Conservation (phyloP, 805 yeast genomes). For the Candida nanaspora region DNA sequence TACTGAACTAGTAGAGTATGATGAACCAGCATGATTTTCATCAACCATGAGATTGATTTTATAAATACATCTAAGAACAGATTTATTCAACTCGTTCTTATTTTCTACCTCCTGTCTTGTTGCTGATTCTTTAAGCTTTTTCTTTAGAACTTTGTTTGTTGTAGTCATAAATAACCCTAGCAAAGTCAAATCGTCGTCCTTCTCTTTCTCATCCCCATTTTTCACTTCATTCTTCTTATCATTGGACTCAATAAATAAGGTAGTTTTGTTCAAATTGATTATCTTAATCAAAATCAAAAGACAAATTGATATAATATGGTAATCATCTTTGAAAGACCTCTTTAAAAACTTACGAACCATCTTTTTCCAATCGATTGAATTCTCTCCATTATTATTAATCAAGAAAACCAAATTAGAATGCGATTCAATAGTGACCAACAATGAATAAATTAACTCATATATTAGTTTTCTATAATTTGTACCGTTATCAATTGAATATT, state of each 20-base stretch:
- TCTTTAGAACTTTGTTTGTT: slow-evolving; percentile 35
- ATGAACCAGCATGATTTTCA: slow-evolving; percentile 8
- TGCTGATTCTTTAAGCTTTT: slow-evolving; percentile 51
- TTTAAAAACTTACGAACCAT: slow-evolving; percentile 34
- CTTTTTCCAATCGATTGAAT: slow-evolving; percentile 11
- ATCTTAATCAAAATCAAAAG: slow-evolving; percentile 37
- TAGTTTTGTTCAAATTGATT: slow-evolving; percentile 22
- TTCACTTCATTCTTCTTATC: slow-evolving; percentile 7
- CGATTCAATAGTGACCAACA: slow-evolving; percentile 29
- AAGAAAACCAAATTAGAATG: slow-evolving; percentile 12
- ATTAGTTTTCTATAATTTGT: slow-evolving; percentile 64
- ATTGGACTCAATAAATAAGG: not conserved
- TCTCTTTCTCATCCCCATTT: slow-evolving; percentile 6
- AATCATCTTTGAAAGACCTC: slow-evolving; percentile 52
- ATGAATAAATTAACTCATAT: slow-evolving; percentile 60
- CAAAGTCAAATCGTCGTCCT: not conserved
- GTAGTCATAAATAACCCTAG: slow-evolving; percentile 24
- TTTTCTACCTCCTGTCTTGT: slow-evolving; percentile 62
- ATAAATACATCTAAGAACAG: slow-evolving; percentile 23
- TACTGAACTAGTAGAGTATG: too few relatives aligned
- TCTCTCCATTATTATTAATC: slow-evolving; percentile 9
- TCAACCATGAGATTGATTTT: slow-evolving; percentile 16
- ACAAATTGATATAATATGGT: slow-evolving; percentile 49
- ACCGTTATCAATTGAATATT: slow-evolving; percentile 75
- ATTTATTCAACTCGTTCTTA: slow-evolving; percentile 35